phyloP scores from a whole-genome alignment of 192 early-diverging fungal species.

The Entomortierella beljakovae region DNA sequence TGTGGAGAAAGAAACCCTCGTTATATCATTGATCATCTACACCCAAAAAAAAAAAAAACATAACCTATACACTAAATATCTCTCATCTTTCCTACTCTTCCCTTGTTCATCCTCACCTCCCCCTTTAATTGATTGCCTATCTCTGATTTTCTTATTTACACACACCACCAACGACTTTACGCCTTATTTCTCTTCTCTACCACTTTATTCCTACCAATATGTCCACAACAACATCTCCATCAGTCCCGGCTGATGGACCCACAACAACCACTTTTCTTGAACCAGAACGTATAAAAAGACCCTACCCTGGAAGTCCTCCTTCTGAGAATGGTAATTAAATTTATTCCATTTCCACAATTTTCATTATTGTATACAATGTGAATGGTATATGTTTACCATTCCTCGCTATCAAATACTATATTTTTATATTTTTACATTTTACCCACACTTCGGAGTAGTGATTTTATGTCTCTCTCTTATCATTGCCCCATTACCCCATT shows the following conservation, averaged over 20 bases:
- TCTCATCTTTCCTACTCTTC: neutral
- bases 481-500: neutral
- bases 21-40: neutral
- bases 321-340: slow-evolving; percentile 29
- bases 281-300: slow-evolving; percentile 34
- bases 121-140: neutral
- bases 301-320: slow-evolving; percentile 25
- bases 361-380: neutral
- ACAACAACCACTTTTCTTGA: neutral
- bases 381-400: no score
- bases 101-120: neutral
- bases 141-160: no score
- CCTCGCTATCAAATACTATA: no score
- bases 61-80: neutral
- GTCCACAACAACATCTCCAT: slow-evolving; percentile 14
- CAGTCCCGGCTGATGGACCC: neutral
- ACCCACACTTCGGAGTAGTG: neutral
- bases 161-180: no score
- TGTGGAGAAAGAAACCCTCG: slow-evolving; percentile 3
- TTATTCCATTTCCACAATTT: neutral
- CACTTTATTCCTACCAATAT: neutral
- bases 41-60: neutral
- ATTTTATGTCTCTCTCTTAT: neutral
- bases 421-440: neutral
- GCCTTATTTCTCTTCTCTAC: slow-evolving; percentile 1